These are phyloP conservation scores for Sporothrix euskadiensis DNA, from an alignment of 2,329 filamentous ascomycete genomes.

Conservation along the genomic window DNA sequence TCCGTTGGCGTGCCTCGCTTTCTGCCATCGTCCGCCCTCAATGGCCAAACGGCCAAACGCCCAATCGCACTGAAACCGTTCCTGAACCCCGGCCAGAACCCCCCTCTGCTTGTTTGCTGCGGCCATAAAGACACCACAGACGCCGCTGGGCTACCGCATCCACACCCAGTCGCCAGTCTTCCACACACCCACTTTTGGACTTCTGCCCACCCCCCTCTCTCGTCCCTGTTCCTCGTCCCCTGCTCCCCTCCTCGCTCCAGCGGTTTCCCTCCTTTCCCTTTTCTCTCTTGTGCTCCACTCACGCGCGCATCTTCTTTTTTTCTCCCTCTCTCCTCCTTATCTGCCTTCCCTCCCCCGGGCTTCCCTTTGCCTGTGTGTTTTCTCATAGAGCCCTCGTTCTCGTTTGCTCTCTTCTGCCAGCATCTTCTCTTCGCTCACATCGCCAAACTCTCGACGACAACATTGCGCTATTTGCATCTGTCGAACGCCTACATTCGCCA, in stretches of 20 bases:
- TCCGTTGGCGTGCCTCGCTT: background rate
- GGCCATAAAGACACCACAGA: background rate
- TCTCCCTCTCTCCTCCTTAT: slow-evolving; percentile 12
- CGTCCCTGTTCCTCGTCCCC: background rate
- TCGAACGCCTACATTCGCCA: background rate
- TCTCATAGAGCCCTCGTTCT: slow-evolving; percentile 8
- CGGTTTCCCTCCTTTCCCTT: slow-evolving; percentile 15
- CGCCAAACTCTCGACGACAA: background rate
- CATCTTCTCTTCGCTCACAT: background rate
- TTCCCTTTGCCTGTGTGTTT: background rate
- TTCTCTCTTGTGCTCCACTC: slow-evolving; percentile 22
- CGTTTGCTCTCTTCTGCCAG: background rate
- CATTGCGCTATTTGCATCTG: background rate
- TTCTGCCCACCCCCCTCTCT: slow-evolving; percentile 5
- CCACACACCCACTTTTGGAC: background rate
- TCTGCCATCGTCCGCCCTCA: slow-evolving; percentile 5
- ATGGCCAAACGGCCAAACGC: slow-evolving; percentile 18
- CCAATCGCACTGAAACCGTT: slow-evolving; percentile 27
- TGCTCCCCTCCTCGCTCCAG: slow-evolving; percentile 15
- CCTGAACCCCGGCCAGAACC: slow-evolving; percentile 19
- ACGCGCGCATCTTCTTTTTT: slow-evolving; percentile 25
- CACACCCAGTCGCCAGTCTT: background rate
- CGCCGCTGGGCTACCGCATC: background rate
- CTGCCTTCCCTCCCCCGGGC: slow-evolving; percentile 8
- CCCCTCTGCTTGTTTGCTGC: background rate